A percentile compares a stretch with the other conserved stretches of the same genome.
These are phyloP conservation scores for Cryptosporidium sp. DNA, from an alignment of 169 alveolate genomes.

Conservation along the genomic window DNA sequence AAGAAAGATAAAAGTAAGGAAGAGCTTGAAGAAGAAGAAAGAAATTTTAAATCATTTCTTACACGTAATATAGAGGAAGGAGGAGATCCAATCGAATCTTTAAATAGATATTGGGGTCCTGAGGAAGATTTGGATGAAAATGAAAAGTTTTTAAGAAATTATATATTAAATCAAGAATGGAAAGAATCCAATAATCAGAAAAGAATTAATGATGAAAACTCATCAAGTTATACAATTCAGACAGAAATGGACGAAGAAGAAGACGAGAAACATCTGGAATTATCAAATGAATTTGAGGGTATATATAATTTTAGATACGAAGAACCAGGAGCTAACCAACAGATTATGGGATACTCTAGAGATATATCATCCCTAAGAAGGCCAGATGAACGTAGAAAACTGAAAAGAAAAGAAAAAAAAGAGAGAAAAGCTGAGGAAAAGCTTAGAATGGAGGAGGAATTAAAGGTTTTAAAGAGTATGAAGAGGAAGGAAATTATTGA, in stretches of 20 bases:
- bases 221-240: neutral
- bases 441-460: slow-evolving; percentile 83
- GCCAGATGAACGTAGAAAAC: slow-evolving; percentile 84
- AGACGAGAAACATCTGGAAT: slow-evolving; percentile 85
- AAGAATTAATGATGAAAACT: slow-evolving; percentile 58
- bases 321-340: slow-evolving; percentile 80
- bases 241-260: slow-evolving; percentile 86
- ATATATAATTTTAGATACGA: slow-evolving; percentile 87
- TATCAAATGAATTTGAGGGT: slow-evolving; percentile 86
- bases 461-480: slow-evolving; percentile 81
- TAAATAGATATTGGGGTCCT: slow-evolving; percentile 77
- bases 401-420: slow-evolving; percentile 83
- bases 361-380: slow-evolving; percentile 78
- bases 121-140: slow-evolving; percentile 81
- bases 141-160: slow-evolving; percentile 86
- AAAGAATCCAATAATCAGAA: slow-evolving; percentile 77
- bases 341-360: slow-evolving; percentile 78
- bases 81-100: slow-evolving; percentile 58
- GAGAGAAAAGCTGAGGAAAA: slow-evolving; percentile 85
- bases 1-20: slow-evolving; percentile 48
- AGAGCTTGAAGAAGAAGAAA: slow-evolving; percentile 67
- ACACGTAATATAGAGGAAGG: slow-evolving; percentile 36
- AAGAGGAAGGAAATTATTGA: slow-evolving; percentile 86
- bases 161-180: slow-evolving; percentile 88
- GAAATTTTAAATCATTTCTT: slow-evolving; percentile 60